phyloP scores from a whole-genome alignment of 306 rosid genomes.

The Hylodesmum podocarpum region DNA sequence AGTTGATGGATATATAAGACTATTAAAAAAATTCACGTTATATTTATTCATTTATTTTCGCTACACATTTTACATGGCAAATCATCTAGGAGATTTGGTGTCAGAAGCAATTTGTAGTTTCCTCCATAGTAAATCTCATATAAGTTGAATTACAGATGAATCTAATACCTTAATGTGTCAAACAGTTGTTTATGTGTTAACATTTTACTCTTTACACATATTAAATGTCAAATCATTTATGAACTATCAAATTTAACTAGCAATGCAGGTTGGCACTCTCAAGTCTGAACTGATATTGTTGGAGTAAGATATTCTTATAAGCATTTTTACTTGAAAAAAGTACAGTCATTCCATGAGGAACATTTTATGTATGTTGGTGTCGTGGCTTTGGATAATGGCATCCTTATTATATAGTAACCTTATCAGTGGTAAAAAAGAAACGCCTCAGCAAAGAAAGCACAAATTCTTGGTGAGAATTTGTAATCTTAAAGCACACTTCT shows the following conservation, averaged over 20 bases:
- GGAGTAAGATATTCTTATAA: too few relatives aligned
- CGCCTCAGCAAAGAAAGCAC: not conserved
- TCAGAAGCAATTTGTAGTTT: not conserved
- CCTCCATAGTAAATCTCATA: not conserved
- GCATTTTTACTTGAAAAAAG: not conserved
- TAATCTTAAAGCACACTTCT: conserved; percentile 6
- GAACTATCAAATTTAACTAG: not conserved
- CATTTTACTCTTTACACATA: not conserved
- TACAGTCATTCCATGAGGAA: not conserved
- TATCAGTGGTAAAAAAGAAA: not conserved
- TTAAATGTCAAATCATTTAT: not conserved
- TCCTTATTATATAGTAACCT: not conserved
- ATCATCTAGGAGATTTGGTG: not conserved
- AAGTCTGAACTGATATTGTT: not conserved
- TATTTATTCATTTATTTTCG: too few relatives aligned
- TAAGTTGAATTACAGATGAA: not conserved
- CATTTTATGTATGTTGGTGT: not conserved
- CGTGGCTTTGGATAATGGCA: not conserved
- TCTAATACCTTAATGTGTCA: too few relatives aligned
- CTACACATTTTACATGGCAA: too few relatives aligned
- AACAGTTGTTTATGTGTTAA: too few relatives aligned
- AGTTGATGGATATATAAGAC: too few relatives aligned
- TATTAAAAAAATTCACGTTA: too few relatives aligned
- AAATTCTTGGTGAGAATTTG: not conserved
- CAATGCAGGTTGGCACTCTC: not conserved